A percentile compares a stretch with the other conserved stretches of the same genome.
Evolutionary conservation across 2,329 filamentous ascomycete species (phyloP).

Genomic region (Talaromyces sp.): DNA sequence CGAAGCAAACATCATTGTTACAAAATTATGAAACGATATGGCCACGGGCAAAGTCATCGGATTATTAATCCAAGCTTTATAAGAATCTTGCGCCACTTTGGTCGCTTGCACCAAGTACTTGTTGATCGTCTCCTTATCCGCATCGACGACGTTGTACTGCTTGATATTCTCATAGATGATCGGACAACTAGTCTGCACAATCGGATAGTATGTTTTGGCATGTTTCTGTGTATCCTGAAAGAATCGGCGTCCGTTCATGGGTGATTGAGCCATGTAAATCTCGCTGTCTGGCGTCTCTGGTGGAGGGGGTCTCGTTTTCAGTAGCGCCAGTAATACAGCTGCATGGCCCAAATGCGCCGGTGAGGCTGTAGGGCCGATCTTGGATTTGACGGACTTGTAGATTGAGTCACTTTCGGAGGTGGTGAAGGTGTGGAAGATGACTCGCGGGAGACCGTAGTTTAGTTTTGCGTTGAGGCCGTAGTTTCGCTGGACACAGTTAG

Average conservation of each 20-base stretch:
- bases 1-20: neutral
- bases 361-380: neutral
- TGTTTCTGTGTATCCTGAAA: neutral
- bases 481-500: neutral
- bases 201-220: constrained; percentile 6
- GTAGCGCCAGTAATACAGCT: constrained; percentile 8
- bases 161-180: constrained; percentile 4
- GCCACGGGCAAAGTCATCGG: neutral
- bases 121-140: constrained; percentile 5
- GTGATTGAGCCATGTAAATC: neutral
- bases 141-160: neutral
- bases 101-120: constrained; percentile 1
- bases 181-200: neutral
- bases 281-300: neutral
- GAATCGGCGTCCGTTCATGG: constrained; percentile 10
- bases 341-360: constrained; percentile 9
- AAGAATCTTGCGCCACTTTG: neutral
- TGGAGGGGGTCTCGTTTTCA: constrained; percentile 1
- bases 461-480: neutral
- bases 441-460: constrained; percentile 1
- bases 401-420: constrained; percentile 1
- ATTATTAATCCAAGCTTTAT: neutral
- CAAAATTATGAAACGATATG: neutral
- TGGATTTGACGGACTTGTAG: constrained; percentile 1
- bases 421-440: constrained; percentile 12